Evolutionary conservation across 257 asterid species (phyloP).

Genomic region (Nicotiana sylvestris): DNA sequence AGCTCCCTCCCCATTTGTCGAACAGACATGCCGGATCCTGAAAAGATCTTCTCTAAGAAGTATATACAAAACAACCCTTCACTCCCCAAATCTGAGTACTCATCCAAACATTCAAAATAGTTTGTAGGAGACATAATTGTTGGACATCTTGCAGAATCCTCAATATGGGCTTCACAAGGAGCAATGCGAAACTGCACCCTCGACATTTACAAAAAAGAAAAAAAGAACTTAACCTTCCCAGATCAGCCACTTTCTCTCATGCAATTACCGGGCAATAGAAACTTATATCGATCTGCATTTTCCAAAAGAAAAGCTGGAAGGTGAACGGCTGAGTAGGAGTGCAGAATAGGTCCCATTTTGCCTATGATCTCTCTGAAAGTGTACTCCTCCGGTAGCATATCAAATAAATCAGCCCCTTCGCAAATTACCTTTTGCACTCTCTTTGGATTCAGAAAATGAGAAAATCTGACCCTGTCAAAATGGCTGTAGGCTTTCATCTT

Average conservation of each 20-base stretch:
- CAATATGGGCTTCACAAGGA: conserved; percentile 21
- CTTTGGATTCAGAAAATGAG: conserved; percentile 60
- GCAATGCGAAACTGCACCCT: conserved; percentile 29
- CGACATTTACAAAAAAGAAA: conserved; percentile 34
- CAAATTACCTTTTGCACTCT: conserved; percentile 75
- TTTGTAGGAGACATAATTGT: conserved; percentile 31
- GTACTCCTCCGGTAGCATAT: conserved; percentile 88
- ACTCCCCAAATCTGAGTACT: conserved; percentile 9
- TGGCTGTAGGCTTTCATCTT: conserved; percentile 89
- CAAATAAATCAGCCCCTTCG: conserved; percentile 71
- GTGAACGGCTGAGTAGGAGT: conserved; percentile 76
- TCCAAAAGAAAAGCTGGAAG: conserved; percentile 80
- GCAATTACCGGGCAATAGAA: conserved; percentile 78
- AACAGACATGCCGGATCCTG: conserved; percentile 14
- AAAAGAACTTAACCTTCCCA: background rate
- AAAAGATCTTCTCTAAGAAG: conserved; percentile 27
- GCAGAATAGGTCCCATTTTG: conserved; percentile 80
- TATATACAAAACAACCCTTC: conserved; percentile 24
- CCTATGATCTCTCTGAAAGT: conserved; percentile 73
- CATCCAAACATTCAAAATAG: conserved; percentile 39
- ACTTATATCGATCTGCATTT: conserved; percentile 54
- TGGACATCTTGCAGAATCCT: conserved; percentile 26
- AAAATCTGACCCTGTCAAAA: conserved; percentile 67
- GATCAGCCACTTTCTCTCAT: conserved; percentile 60
- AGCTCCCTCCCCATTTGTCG: conserved; percentile 9